A percentile compares a stretch with the other conserved stretches of the same genome.
phyloP scores from a whole-genome alignment of 306 rosid species.

The Fragaria ananassa region DNA sequence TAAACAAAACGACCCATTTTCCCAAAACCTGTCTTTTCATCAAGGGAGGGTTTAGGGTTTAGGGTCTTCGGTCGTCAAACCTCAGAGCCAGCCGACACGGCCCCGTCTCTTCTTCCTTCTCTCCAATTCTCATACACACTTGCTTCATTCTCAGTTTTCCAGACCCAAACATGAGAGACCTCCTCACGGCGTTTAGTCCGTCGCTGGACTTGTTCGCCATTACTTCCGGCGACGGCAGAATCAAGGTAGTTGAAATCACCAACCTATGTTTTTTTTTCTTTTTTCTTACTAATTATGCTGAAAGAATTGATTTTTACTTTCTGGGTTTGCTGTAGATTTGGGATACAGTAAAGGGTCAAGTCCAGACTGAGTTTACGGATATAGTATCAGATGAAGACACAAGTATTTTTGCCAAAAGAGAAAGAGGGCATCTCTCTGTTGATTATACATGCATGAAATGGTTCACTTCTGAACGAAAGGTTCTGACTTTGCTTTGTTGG shows the following conservation, averaged over 20 bases:
- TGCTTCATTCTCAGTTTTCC: too few species aligned
- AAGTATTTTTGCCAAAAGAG: slow-evolving; percentile 37
- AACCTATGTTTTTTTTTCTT: not conserved
- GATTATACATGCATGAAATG: slow-evolving; percentile 96
- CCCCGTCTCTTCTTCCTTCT: too few species aligned
- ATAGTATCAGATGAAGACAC: slow-evolving; percentile 49
- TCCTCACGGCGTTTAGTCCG: slow-evolving; percentile 77
- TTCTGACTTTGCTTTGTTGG: slow-evolving; percentile 10
- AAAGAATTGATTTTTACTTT: not conserved
- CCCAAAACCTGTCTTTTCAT: too few species aligned
- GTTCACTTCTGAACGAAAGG: slow-evolving; percentile 73
- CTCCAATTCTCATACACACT: too few species aligned
- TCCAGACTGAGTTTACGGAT: slow-evolving; percentile 86
- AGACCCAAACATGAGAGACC: slow-evolving; percentile 50
- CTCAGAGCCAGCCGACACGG: too few species aligned
- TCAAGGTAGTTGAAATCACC: slow-evolving; percentile 50
- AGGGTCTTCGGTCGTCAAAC: too few species aligned
- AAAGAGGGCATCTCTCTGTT: slow-evolving; percentile 83
- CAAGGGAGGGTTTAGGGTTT: too few species aligned
- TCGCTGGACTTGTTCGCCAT: slow-evolving; percentile 71
- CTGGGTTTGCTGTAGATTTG: slow-evolving; percentile 52
- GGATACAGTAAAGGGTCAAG: slow-evolving; percentile 73
- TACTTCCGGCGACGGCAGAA: slow-evolving; percentile 84
- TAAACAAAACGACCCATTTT: too few species aligned
- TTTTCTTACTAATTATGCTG: not conserved